These are phyloP conservation scores for Torulaspora indica DNA, from an alignment of 805 yeast species.

Conservation along the genomic window DNA sequence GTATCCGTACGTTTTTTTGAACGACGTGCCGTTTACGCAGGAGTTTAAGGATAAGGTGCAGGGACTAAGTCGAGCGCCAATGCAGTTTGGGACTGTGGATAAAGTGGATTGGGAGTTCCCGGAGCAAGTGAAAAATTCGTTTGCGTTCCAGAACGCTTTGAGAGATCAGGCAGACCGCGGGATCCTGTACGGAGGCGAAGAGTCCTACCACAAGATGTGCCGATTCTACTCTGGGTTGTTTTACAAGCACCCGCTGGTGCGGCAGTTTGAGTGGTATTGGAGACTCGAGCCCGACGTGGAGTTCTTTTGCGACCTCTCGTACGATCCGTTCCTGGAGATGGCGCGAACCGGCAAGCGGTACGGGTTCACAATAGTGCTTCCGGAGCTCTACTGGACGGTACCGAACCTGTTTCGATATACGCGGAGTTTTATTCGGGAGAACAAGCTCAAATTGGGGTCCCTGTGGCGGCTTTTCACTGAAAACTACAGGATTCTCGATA, in stretches of 20 bases:
- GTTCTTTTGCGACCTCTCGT: constrained; percentile 84
- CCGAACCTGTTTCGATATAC: constrained; percentile 78
- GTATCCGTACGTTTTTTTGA: constrained; percentile 88
- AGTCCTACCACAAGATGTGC: constrained; percentile 91
- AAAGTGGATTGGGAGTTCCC: constrained; percentile 68
- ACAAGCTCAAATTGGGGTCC: constrained; percentile 48
- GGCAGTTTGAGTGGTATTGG: constrained; percentile 86
- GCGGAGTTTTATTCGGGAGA: constrained; percentile 50
- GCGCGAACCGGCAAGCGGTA: constrained; percentile 60
- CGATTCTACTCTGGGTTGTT: constrained; percentile 84
- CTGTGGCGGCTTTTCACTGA: constrained; percentile 65
- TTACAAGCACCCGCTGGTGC: constrained; percentile 70
- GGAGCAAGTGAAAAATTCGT: constrained; percentile 18
- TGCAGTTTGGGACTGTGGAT: constrained; percentile 67
- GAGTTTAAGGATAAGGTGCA: constrained; percentile 54
- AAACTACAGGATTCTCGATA: constrained; percentile 37
- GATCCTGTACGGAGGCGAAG: constrained; percentile 77
- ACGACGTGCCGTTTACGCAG: constrained; percentile 68
- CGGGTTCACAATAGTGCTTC: constrained; percentile 77
- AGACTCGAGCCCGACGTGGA: constrained; percentile 91
- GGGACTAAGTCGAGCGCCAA: constrained; percentile 52
- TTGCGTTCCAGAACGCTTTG: constrained; percentile 49
- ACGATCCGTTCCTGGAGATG: constrained; percentile 89
- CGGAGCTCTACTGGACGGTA: constrained; percentile 75
- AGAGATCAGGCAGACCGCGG: constrained; percentile 76